Percentiles rank a stretch among this genome's conserved stretches.
Conservation (phyloP, 495 filamentous ascomycete species). For the Barbatosphaeria neglecta region DNA sequence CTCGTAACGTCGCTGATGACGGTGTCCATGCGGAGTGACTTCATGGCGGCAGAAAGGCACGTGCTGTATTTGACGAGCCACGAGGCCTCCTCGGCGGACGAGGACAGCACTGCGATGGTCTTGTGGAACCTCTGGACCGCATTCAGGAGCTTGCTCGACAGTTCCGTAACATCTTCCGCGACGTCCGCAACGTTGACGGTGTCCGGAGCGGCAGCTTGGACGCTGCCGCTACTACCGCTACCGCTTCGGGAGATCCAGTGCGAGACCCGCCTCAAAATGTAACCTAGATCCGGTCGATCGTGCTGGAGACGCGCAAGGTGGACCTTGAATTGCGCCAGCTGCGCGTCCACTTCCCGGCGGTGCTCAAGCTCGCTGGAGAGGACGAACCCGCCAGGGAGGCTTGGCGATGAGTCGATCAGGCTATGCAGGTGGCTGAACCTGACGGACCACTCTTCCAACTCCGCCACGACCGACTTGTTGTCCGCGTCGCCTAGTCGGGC, state of each 20-base stretch:
- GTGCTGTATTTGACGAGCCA: slow-evolving; percentile 53
- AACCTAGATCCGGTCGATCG: slow-evolving; percentile 47
- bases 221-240: slow-evolving; percentile 4
- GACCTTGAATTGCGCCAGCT: slow-evolving; percentile 30
- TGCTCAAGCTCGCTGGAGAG: slow-evolving; percentile 33
- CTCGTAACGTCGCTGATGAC: slow-evolving; percentile 32
- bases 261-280: slow-evolving; percentile 49
- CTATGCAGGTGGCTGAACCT: slow-evolving; percentile 21
- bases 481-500: slow-evolving; percentile 43
- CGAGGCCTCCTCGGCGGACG: slow-evolving; percentile 44
- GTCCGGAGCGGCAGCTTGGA: slow-evolving; percentile 5
- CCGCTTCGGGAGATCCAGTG: slow-evolving; percentile 26
- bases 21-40: slow-evolving; percentile 43
- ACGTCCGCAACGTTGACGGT: slow-evolving; percentile 15
- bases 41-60: slow-evolving; percentile 42
- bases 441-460: slow-evolving; percentile 39
- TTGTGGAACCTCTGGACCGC: slow-evolving; percentile 61
- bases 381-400: slow-evolving; percentile 41
- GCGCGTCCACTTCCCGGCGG: slow-evolving; percentile 29
- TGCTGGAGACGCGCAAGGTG: slow-evolving; percentile 32
- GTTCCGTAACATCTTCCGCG: slow-evolving; percentile 37
- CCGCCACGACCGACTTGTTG: slow-evolving; percentile 24
- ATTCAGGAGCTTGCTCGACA: slow-evolving; percentile 57
- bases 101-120: slow-evolving; percentile 27
- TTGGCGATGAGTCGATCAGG: slow-evolving; percentile 35